Evolutionary conservation across 2,329 filamentous ascomycete genomes (phyloP).

Genomic region (Allantophomopsis cytisporea): DNA sequence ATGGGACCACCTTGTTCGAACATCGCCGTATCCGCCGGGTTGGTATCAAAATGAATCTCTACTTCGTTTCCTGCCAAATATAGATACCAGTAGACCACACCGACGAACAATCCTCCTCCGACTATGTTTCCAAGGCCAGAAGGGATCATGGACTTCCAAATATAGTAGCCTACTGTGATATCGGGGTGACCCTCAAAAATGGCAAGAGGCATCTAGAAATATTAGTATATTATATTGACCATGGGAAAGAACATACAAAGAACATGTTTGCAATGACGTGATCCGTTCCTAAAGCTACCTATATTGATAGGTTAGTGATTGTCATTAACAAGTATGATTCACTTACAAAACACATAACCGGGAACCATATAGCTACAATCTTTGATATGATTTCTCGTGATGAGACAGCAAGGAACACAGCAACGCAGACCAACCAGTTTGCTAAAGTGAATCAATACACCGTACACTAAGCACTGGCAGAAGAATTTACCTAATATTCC

Average conservation of each 20-base stretch:
- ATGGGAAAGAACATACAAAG: slow-evolving; percentile 11
- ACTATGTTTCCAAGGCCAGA: slow-evolving; percentile 34
- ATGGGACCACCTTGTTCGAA: background rate
- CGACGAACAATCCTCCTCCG: slow-evolving; percentile 33
- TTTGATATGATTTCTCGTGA: slow-evolving; percentile 33
- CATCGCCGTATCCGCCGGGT: background rate
- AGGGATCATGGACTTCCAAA: slow-evolving; percentile 40
- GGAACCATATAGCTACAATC: slow-evolving; percentile 38
- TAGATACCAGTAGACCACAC: slow-evolving; percentile 30
- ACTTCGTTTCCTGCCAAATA: slow-evolving; percentile 17
- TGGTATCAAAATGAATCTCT: slow-evolving; percentile 1
- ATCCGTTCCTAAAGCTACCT: slow-evolving; percentile 25
- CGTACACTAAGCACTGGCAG: too few species aligned
- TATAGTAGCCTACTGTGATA: slow-evolving; percentile 31
- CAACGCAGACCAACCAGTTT: slow-evolving; percentile 40
- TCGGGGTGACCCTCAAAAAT: slow-evolving; percentile 27
- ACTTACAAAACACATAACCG: slow-evolving; percentile 34
- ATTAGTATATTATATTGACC: too few species aligned
- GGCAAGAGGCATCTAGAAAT: slow-evolving; percentile 20
- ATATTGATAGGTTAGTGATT: too few species aligned
- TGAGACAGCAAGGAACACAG: slow-evolving; percentile 28
- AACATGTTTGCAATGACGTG: slow-evolving; percentile 43
- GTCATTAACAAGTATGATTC: background rate
- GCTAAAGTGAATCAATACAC: background rate
- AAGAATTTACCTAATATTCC: slow-evolving; percentile 37